Percentiles rank a stretch among this genome's conserved stretches.
These are phyloP conservation scores for Myxozyma mucilagina DNA, from an alignment of 805 yeast species.

Conservation along the genomic window DNA sequence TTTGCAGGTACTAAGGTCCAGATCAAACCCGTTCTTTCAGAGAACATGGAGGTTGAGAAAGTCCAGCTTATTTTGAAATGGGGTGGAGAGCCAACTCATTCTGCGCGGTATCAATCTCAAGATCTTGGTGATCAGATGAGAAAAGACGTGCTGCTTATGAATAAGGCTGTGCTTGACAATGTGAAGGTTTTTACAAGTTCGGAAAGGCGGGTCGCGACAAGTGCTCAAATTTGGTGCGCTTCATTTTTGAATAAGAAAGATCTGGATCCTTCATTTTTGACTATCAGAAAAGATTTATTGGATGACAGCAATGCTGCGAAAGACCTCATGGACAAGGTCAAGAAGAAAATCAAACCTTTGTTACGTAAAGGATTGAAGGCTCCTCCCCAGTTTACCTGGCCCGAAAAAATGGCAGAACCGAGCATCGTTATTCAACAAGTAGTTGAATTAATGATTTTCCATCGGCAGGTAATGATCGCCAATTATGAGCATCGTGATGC, in stretches of 20 bases:
- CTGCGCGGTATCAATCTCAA: slow-evolving; percentile 89
- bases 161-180: slow-evolving; percentile 79
- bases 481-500: slow-evolving; percentile 72
- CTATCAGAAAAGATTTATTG: slow-evolving; percentile 81
- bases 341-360: slow-evolving; percentile 91
- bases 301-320: slow-evolving; percentile 99
- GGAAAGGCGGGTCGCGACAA: slow-evolving; percentile 90
- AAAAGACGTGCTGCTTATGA: slow-evolving; percentile 83
- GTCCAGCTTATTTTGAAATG: slow-evolving; percentile 94
- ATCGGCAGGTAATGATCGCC: slow-evolving; percentile 76
- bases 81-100: slow-evolving; percentile 99
- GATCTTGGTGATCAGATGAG: slow-evolving; percentile 96
- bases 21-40: slow-evolving; percentile 78
- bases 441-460: slow-evolving; percentile 92
- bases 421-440: slow-evolving; percentile 90
- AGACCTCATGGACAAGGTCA: slow-evolving; percentile 95
- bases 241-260: slow-evolving; percentile 72
- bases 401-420: slow-evolving; percentile 97
- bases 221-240: slow-evolving; percentile 83
- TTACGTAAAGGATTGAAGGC: slow-evolving; percentile 95
- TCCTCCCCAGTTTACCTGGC: slow-evolving; percentile 98
- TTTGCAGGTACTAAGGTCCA: slow-evolving; percentile 98
- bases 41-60: slow-evolving; percentile 69
- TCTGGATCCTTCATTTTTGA: slow-evolving; percentile 73
- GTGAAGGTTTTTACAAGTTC: slow-evolving; percentile 87